phyloP scores from a whole-genome alignment of 2,329 filamentous ascomycete species.

The Hypoxylon sp. region DNA sequence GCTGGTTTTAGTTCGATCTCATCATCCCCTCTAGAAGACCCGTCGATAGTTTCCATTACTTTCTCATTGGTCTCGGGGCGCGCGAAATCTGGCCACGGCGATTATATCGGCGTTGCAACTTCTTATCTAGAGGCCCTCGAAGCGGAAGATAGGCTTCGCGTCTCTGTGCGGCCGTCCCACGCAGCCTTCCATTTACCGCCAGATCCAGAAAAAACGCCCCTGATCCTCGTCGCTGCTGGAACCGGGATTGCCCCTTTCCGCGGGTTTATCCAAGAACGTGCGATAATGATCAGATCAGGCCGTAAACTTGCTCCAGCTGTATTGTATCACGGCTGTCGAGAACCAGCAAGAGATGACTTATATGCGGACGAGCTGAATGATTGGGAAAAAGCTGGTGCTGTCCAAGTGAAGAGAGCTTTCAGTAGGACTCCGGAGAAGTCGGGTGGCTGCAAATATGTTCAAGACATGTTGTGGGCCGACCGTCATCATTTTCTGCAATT shows the following conservation, averaged over 20 bases:
- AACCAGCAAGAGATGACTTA: conserved; percentile 60
- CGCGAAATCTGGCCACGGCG: conserved; percentile 26
- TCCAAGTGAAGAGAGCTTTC: conserved; percentile 49
- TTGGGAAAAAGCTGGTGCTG: conserved; percentile 66
- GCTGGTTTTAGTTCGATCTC: conserved; percentile 29
- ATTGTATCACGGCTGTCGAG: conserved; percentile 65
- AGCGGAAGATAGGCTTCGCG: conserved; percentile 23
- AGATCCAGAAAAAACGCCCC: conserved; percentile 43
- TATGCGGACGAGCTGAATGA: conserved; percentile 59
- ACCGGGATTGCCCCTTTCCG: conserved; percentile 64
- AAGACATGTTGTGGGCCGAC: conserved; percentile 48
- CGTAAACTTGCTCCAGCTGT: conserved; percentile 62
- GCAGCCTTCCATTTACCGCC: conserved; percentile 33
- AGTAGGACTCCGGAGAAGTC: conserved; percentile 55
- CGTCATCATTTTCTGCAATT: conserved; percentile 36
- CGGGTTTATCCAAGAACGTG: conserved; percentile 64
- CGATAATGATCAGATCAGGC: conserved; percentile 53
- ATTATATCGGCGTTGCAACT: conserved; percentile 30
- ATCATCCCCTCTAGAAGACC: conserved; percentile 32
- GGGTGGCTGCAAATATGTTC: conserved; percentile 43
- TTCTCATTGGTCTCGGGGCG: conserved; percentile 30
- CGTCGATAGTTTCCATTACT: conserved; percentile 22
- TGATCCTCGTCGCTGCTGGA: conserved; percentile 54
- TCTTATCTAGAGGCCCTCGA: conserved; percentile 29
- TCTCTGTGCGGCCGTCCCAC: conserved; percentile 31